A percentile compares a stretch with the other conserved stretches of the same genome.
phyloP scores from a whole-genome alignment of 306 rosid species.

The Begonia masoniana region DNA sequence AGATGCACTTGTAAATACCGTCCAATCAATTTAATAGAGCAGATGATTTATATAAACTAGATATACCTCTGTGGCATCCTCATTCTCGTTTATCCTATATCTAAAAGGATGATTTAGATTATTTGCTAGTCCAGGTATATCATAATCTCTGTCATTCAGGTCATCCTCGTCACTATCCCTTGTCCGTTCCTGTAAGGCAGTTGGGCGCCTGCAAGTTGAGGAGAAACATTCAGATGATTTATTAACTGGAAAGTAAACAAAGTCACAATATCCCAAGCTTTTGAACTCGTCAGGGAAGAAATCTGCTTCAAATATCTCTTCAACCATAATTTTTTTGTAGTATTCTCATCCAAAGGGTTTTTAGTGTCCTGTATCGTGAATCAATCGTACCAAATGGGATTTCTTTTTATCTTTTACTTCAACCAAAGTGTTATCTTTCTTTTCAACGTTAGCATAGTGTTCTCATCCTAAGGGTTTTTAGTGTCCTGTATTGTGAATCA shows the following conservation, averaged over 20 bases:
- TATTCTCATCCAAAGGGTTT: too few relatives aligned
- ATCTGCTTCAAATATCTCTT: too few relatives aligned
- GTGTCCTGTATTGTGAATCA: too few relatives aligned
- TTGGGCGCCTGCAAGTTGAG: conserved; percentile 62
- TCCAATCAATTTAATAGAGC: not conserved
- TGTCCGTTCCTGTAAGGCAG: conserved; percentile 89
- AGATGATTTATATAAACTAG: not conserved
- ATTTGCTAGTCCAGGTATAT: conserved; percentile 84
- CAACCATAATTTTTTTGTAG: too few relatives aligned
- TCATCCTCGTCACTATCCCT: conserved; percentile 96
- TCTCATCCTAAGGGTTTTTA: too few relatives aligned
- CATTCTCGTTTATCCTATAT: conserved; percentile 85
- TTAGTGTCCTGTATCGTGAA: too few relatives aligned
- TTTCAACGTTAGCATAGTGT: too few relatives aligned
- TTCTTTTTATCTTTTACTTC: too few relatives aligned
- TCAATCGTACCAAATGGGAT: too few relatives aligned
- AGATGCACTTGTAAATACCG: not conserved
- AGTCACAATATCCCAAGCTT: not conserved
- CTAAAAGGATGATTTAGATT: conserved; percentile 91
- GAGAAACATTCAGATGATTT: conserved; percentile 5
- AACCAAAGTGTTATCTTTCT: too few relatives aligned
- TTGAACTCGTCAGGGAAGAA: not conserved
- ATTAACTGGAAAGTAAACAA: not conserved
- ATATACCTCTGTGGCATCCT: conserved; percentile 79
- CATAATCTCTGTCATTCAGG: conserved; percentile 83